phyloP scores from a whole-genome alignment of 352 stramenopile species.

The Globisporangium apiculatum region DNA sequence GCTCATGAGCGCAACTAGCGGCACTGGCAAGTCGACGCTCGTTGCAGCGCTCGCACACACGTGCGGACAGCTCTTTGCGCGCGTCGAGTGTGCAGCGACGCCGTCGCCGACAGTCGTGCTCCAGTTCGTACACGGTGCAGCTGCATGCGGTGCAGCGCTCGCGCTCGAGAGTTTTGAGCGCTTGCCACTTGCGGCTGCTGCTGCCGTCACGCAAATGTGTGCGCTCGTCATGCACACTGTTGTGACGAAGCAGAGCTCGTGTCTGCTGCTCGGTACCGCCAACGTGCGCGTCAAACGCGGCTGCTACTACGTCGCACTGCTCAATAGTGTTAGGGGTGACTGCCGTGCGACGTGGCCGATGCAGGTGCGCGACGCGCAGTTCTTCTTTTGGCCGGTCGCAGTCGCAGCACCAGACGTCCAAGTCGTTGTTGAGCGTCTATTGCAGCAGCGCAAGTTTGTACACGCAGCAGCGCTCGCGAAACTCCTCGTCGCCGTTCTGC shows the following conservation, averaged over 20 bases:
- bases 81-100: constrained; percentile 25
- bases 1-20: constrained; percentile 23
- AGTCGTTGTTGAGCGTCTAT: constrained; percentile 32
- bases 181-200: constrained; percentile 14
- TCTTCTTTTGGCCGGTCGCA: constrained; percentile 34
- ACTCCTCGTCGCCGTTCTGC: constrained; percentile 24
- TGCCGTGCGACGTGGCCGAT: not conserved
- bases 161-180: constrained; percentile 30
- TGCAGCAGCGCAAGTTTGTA: constrained; percentile 29
- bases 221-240: constrained; percentile 36
- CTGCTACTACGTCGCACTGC: constrained; percentile 26
- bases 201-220: constrained; percentile 30
- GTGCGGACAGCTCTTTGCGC: constrained; percentile 43
- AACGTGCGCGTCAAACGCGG: constrained; percentile 42
- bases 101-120: constrained; percentile 23
- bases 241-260: constrained; percentile 29
- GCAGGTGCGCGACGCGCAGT: constrained; percentile 11
- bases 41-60: constrained; percentile 27
- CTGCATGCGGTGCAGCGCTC: constrained; percentile 51
- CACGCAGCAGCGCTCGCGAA: constrained; percentile 24
- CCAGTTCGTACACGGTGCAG: constrained; percentile 43
- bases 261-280: constrained; percentile 20
- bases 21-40: constrained; percentile 41
- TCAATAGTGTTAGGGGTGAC: not conserved
- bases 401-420: constrained; percentile 31